Percentiles rank a stretch among this genome's conserved stretches.
Conservation (phyloP, 495 filamentous ascomycete species). For the Aspergillus wentii region DNA sequence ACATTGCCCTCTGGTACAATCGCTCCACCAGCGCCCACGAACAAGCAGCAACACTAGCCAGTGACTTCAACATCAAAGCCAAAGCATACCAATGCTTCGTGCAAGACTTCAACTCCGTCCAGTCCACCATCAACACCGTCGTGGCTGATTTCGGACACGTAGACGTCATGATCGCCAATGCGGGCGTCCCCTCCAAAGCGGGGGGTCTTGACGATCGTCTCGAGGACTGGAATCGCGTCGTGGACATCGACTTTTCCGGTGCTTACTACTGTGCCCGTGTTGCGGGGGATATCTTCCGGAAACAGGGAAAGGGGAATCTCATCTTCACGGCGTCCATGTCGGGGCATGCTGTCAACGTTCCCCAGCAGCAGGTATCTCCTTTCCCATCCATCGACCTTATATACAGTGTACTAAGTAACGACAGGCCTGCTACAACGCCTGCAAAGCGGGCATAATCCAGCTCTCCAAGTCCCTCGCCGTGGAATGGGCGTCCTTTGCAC, state of each 20-base stretch:
- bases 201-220: neutral
- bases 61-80: conserved; percentile 69
- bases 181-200: conserved; percentile 9
- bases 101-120: conserved; percentile 9
- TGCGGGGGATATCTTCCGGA: conserved; percentile 55
- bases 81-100: conserved; percentile 4
- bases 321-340: conserved; percentile 78
- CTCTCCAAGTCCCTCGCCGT: conserved; percentile 67
- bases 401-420: neutral
- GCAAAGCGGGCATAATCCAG: too few relatives aligned
- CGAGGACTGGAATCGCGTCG: too few relatives aligned
- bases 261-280: conserved; percentile 29
- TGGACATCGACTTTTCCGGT: conserved; percentile 46
- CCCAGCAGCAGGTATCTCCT: conserved; percentile 19
- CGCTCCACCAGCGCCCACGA: conserved; percentile 61
- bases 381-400: neutral
- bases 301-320: conserved; percentile 54
- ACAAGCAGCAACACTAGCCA: conserved; percentile 59
- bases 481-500: conserved; percentile 78
- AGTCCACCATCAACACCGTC: conserved; percentile 3
- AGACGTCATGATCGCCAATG: conserved; percentile 47
- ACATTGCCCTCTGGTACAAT: conserved; percentile 80
- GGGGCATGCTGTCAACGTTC: conserved; percentile 70
- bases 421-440: conserved; percentile 6
- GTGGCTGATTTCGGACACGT: conserved; percentile 39